These are phyloP conservation scores for Neoboletus magnificus DNA, from an alignment of 768 basidiomycete species.

Conservation along the genomic window DNA sequence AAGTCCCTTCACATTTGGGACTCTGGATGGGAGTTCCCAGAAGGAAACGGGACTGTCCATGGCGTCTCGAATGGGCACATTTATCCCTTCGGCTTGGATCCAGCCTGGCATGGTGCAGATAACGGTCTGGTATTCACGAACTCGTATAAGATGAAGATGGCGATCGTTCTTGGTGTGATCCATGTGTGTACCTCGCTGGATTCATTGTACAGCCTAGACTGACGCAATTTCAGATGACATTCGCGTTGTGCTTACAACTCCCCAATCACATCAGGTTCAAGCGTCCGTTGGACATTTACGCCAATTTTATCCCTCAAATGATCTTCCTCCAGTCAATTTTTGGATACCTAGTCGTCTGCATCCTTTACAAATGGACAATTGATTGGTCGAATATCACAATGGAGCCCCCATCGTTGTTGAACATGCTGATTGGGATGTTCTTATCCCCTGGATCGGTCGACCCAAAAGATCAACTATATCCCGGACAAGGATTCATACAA, in stretches of 20 bases:
- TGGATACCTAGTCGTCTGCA: conserved; percentile 91
- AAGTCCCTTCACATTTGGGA: conserved; percentile 83
- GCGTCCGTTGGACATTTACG: conserved; percentile 79
- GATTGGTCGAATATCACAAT: conserved; percentile 78
- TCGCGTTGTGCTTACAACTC: conserved; percentile 92
- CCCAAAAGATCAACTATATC: conserved; percentile 68
- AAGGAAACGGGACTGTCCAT: conserved; percentile 39
- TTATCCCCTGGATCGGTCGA: conserved; percentile 81
- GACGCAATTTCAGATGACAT: conserved; percentile 78
- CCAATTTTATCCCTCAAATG: conserved; percentile 96
- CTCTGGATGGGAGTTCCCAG: conserved; percentile 83
- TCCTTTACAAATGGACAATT: conserved; percentile 95
- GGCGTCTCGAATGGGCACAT: conserved; percentile 60
- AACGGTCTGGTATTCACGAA: conserved; percentile 93
- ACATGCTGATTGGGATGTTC: conserved; percentile 97
- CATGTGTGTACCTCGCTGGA: conserved; percentile 58
- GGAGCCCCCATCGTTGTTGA: conserved; percentile 84
- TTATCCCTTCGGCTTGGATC: conserved; percentile 96
- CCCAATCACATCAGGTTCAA: conserved; percentile 96
- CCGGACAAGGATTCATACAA: conserved; percentile 86
- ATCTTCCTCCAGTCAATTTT: conserved; percentile 98
- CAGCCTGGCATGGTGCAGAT: conserved; percentile 90
- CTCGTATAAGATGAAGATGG: conserved; percentile 99
- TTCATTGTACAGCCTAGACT: conserved; percentile 5
- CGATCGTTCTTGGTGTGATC: conserved; percentile 90